phyloP scores from a whole-genome alignment of 257 asterid genomes.

The Cruciata laevipes region DNA sequence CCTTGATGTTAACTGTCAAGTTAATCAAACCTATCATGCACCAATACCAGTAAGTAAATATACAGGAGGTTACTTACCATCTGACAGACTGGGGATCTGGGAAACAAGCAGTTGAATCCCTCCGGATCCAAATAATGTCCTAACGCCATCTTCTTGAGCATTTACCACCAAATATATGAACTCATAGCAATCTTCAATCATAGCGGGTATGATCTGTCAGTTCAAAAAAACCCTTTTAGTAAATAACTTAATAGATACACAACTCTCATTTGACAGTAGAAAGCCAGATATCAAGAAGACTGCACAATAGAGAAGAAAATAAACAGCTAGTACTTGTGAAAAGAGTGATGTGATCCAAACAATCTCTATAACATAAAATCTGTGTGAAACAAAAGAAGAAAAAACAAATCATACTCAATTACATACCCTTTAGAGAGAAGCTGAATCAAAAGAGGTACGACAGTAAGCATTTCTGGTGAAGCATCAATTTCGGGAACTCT shows the following conservation, averaged over 20 bases:
- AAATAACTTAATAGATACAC: slow-evolving; percentile 2
- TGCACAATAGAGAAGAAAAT: slow-evolving; percentile 5
- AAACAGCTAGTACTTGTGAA: not conserved
- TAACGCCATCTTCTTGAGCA: slow-evolving; percentile 51
- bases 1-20: not conserved
- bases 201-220: slow-evolving; percentile 47
- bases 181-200: slow-evolving; percentile 67
- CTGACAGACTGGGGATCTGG: slow-evolving; percentile 50
- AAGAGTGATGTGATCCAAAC: not conserved
- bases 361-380: not conserved
- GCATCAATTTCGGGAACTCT: slow-evolving; percentile 71
- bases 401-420: not conserved
- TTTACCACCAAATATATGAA: slow-evolving; percentile 53
- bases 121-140: slow-evolving; percentile 49
- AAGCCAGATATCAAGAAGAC: slow-evolving; percentile 2
- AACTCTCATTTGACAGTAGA: not conserved
- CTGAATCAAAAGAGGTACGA: slow-evolving; percentile 53
- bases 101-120: slow-evolving; percentile 55
- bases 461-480: slow-evolving; percentile 48
- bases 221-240: slow-evolving; percentile 14
- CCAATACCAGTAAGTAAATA: not conserved
- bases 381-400: not conserved
- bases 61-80: slow-evolving; percentile 36
- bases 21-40: not conserved
- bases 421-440: slow-evolving; percentile 46